Evolutionary conservation across 768 basidiomycete genomes (phyloP), one percentile per base, ranked within the genome.

Genomic region (Chalciporus chontae): DNA sequence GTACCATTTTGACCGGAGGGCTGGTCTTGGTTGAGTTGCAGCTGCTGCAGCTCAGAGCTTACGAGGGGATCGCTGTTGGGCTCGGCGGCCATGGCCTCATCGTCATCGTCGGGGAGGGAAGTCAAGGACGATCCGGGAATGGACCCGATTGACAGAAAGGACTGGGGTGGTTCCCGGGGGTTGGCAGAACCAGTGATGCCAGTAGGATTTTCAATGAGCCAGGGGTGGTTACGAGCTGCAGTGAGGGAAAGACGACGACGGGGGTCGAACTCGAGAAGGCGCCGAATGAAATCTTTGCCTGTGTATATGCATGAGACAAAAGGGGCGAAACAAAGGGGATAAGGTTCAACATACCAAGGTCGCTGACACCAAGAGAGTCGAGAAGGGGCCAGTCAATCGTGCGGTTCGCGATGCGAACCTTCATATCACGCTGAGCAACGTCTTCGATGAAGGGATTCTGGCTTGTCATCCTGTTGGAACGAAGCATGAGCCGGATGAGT

Each of bases 371-470:
- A 9, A 66, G 43, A 0, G 64, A 53, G 0, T 62, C 50, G 14
- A 93, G 75, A 15, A 68, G 57, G 1, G 59, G 51, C 82, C 86
- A 88, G 50, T 92, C 84, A 34, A 91, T 77, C 3, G 48, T 65
- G 3, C 88, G 81, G 18, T 69, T 69, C 3, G 71, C 62, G 43
- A 90, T 83, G 6, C 85, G 79, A 41, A 77, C 70, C 42, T 80
- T 79, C 36, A 94, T 72, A 46, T 84, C 81, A 3, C 72, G 68
- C 23, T 76, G 72, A 34, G 69, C 69, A n/a, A 81, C 81, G 31
- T 90, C 81, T 54, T 94, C 90, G 31, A 86, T 73, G 70, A 97
- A 95, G 0, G 94, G 92, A 29, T 77, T 81, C 0, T 81, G 62
- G 62, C 87, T 85, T 0, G 87, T 85, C 37, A 94, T 66, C 88